Conservation (phyloP, 495 filamentous ascomycete genomes). For the Penicillium waksmanii region DNA sequence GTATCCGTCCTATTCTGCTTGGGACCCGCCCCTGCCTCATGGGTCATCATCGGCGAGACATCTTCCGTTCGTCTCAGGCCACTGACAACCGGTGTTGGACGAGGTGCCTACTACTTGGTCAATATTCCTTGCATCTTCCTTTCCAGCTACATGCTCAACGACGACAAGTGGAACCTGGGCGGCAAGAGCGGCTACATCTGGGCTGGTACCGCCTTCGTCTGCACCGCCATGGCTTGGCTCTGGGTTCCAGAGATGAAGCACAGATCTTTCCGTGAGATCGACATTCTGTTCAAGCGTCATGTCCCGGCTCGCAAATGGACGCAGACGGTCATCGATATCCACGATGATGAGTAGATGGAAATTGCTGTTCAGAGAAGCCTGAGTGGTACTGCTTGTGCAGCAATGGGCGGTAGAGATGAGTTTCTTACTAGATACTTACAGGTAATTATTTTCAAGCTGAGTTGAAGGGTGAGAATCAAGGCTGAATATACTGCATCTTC, state of each 20-base stretch:
- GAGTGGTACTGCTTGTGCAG: slow-evolving; percentile 15
- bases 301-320: slow-evolving; percentile 60
- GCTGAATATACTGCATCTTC: neutral
- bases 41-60: slow-evolving; percentile 62
- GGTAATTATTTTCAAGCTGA: neutral
- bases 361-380: slow-evolving; percentile 26
- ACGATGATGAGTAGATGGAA: slow-evolving; percentile 56
- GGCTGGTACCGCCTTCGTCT: slow-evolving; percentile 51
- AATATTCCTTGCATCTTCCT: slow-evolving; percentile 60
- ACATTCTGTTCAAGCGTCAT: slow-evolving; percentile 55
- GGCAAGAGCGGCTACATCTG: slow-evolving; percentile 59
- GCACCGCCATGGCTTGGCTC: slow-evolving; percentile 59
- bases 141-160: slow-evolving; percentile 53
- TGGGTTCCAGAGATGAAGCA: slow-evolving; percentile 60
- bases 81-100: slow-evolving; percentile 60
- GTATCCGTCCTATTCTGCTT: slow-evolving; percentile 58
- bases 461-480: neutral
- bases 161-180: slow-evolving; percentile 46
- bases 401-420: slow-evolving; percentile 4
- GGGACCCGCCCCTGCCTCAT: slow-evolving; percentile 57
- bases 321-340: slow-evolving; percentile 52
- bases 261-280: slow-evolving; percentile 56
- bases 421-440: slow-evolving; percentile 5
- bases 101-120: slow-evolving; percentile 55
- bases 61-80: slow-evolving; percentile 59